Evolutionary conservation across 2,329 filamentous ascomycete genomes (phyloP), one percentile per base, ranked within the genome.

Genomic region (Neonectria neomacrospora): DNA sequence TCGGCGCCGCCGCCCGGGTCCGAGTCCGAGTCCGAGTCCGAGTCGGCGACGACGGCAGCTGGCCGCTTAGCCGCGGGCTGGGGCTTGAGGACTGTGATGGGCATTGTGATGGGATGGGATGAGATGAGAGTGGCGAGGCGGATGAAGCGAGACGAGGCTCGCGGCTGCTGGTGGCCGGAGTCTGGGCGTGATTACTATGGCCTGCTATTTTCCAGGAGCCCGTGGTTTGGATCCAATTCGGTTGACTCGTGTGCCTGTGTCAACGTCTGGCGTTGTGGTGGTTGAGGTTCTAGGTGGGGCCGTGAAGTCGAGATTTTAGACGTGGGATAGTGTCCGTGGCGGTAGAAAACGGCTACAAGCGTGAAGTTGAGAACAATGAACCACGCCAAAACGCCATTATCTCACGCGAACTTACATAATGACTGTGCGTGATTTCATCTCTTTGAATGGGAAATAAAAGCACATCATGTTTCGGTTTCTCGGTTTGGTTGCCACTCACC

Each of bases 81-180:
- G 30, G 81, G 82, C 54, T 77, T 79, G 58, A 80, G 77, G 64
- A 84, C 84, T 70, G 81, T 83, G 76, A 84, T 83, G 71, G 82
- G 80, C 82, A 84, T 84, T 60, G 53, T 71, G 32, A 16, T 12
- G 32, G 5, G 11, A 16, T 37, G 66, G 65, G 61, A 61, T 61
- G 64, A 53, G 63, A 32, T 54, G 47, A 58, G 58, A 44, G 62
- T n/a, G n/a, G n/a, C 2, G 37, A 39, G n/a, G 37, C 37, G 37
- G 48, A 22, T 61, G 54, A 48, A 59, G 59, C 63, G 56, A 58
- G 63, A 56, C 54, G 60, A 64, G 58, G 66, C 57, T 50, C 41
- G 9, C 11, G 42, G 54, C n/a, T 47, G 23, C n/a, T 58, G 51
- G 16, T 39, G 32, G 23, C 14, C 28, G 20, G 45, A 54, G 37